A percentile compares a stretch with the other conserved stretches of the same genome.
Evolutionary conservation across 768 basidiomycete genomes (phyloP).

Genomic region (Russula ochroleuca): DNA sequence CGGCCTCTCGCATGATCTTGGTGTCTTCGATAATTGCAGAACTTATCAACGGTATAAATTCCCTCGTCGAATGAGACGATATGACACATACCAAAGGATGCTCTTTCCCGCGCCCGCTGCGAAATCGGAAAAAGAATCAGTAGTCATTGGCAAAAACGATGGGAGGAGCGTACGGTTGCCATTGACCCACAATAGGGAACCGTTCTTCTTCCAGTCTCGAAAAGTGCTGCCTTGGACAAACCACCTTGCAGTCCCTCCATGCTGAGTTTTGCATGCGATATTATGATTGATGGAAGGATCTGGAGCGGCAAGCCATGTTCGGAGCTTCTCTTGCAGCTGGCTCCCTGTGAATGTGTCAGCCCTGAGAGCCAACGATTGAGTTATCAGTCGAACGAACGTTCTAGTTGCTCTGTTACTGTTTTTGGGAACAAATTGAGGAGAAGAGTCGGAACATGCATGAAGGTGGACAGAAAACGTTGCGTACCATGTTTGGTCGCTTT

Average conservation of each 20-base stretch:
- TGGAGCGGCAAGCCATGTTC: constrained; percentile 10
- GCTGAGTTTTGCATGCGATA: not conserved
- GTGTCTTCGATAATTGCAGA: not conserved
- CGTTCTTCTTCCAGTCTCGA: not conserved
- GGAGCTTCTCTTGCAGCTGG: not conserved
- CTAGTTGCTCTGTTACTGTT: not conserved
- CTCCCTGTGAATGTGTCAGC: not conserved
- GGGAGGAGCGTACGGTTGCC: constrained; percentile 1
- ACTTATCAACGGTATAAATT: not conserved
- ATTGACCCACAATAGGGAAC: constrained; percentile 7
- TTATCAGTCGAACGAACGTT: not conserved
- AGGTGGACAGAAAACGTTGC: not conserved
- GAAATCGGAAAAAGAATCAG: not conserved
- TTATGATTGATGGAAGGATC: constrained; percentile 18
- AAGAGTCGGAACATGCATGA: not conserved
- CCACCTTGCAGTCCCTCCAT: not conserved
- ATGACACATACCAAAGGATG: constrained; percentile 1
- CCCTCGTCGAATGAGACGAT: not conserved
- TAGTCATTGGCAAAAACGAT: no score
- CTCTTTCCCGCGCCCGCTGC: constrained; percentile 6
- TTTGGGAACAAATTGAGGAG: not conserved
- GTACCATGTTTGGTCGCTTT: not conserved
- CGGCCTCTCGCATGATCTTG: not conserved
- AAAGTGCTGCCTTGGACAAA: not conserved
- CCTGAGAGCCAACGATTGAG: not conserved